These are phyloP conservation scores for Melaleuca quinquenervia DNA, from an alignment of 345 rosid species.

Conservation along the genomic window DNA sequence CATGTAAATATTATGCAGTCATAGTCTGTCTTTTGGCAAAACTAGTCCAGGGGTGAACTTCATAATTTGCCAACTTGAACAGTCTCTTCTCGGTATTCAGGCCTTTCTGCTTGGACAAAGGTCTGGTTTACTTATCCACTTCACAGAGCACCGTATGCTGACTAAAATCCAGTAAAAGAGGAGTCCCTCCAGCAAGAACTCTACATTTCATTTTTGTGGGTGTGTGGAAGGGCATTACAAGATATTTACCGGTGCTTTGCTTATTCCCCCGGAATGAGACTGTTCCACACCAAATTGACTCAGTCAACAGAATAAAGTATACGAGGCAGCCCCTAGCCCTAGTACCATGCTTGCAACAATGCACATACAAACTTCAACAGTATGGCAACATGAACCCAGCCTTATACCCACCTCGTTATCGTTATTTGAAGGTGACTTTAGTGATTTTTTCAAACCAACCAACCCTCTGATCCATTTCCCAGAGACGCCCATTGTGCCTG, in stretches of 20 bases:
- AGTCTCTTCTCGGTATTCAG: neutral
- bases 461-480: constrained; percentile 85
- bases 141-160: neutral
- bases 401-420: constrained; percentile 41
- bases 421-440: constrained; percentile 48
- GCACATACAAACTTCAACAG: neutral
- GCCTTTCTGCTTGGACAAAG: neutral
- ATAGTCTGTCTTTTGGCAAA: neutral
- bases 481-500: constrained; percentile 59
- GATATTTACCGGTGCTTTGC: neutral
- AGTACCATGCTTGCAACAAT: neutral
- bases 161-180: neutral
- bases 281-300: neutral
- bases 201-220: neutral
- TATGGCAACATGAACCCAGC: neutral
- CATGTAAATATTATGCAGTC: neutral
- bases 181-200: neutral
- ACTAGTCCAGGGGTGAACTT: neutral
- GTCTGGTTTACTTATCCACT: neutral
- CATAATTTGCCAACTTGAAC: neutral
- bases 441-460: constrained; percentile 67
- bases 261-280: neutral
- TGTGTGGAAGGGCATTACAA: neutral
- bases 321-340: neutral
- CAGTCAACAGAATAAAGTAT: neutral